Evolutionary conservation across 345 rosid genomes (phyloP).

Genomic region (Arabidopsis suecica): DNA sequence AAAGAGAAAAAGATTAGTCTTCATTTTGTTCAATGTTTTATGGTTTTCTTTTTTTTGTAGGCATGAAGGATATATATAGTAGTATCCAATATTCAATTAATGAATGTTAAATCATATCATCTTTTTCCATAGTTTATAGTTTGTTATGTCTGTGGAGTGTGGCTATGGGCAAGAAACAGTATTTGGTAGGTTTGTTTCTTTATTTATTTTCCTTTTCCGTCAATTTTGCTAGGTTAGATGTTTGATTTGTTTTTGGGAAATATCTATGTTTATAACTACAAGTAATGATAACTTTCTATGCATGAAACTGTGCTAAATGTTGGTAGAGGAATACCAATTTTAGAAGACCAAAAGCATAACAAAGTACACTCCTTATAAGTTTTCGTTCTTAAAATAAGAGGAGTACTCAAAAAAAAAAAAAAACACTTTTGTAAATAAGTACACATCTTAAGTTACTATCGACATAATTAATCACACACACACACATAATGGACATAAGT

Average conservation of each 20-base stretch:
- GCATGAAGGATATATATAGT: constrained; percentile 24
- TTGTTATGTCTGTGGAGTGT: constrained; percentile 24
- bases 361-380: not conserved
- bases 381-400: not conserved
- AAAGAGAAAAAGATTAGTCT: constrained; percentile 23
- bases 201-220: not conserved
- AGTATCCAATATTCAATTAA: not conserved
- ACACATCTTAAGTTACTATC: not conserved
- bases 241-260: not conserved
- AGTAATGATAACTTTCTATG: not conserved
- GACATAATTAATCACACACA: not conserved
- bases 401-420: not conserved
- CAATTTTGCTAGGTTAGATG: constrained; percentile 7
- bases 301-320: not conserved
- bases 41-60: not conserved
- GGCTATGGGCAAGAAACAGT: constrained; percentile 9
- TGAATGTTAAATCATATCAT: constrained; percentile 16
- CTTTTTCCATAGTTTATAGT: not conserved
- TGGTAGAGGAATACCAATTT: not conserved
- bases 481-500: no score
- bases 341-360: not conserved
- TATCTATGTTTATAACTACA: not conserved
- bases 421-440: not conserved
- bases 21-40: constrained; percentile 36
- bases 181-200: not conserved